Evolutionary conservation across 2,329 filamentous ascomycete genomes (phyloP).

Genomic region (Fusarium brevicatenulatum): DNA sequence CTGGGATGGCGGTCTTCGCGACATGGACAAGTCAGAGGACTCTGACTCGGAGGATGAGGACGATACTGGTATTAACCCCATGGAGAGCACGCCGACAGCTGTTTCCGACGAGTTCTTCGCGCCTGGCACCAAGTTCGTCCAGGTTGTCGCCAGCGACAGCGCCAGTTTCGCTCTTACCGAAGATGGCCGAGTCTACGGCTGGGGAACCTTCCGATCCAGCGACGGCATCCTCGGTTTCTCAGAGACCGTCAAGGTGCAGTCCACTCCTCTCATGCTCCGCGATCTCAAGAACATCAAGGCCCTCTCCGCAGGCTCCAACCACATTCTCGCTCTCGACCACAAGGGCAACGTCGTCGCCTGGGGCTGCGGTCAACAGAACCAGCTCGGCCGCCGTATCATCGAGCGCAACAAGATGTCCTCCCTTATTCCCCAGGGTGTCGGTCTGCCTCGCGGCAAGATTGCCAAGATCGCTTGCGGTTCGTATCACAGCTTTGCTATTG

Average conservation of each 20-base stretch:
- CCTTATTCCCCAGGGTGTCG: slow-evolving; percentile 68
- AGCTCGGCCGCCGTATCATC: slow-evolving; percentile 69
- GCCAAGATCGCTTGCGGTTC: slow-evolving; percentile 69
- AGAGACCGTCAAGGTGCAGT: slow-evolving; percentile 61
- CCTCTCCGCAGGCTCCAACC: slow-evolving; percentile 75
- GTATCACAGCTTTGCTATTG: slow-evolving; percentile 85
- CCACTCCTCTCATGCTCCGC: slow-evolving; percentile 64
- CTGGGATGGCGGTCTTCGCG: slow-evolving; percentile 72
- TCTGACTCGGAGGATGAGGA: slow-evolving; percentile 67
- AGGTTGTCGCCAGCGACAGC: slow-evolving; percentile 78
- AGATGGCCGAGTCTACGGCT: slow-evolving; percentile 81
- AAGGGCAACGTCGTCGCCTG: slow-evolving; percentile 74
- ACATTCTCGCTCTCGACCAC: slow-evolving; percentile 73
- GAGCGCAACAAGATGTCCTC: slow-evolving; percentile 71
- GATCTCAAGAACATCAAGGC: slow-evolving; percentile 73
- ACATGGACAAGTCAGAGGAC: slow-evolving; percentile 63
- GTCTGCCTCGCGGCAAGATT: slow-evolving; percentile 68
- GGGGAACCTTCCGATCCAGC: slow-evolving; percentile 80
- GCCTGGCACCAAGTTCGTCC: slow-evolving; percentile 67
- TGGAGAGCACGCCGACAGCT: slow-evolving; percentile 73
- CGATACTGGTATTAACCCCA: slow-evolving; percentile 75
- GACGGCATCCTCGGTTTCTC: slow-evolving; percentile 74
- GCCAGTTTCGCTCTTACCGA: slow-evolving; percentile 80
- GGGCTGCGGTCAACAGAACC: slow-evolving; percentile 76
- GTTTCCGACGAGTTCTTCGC: slow-evolving; percentile 69